Conservation (phyloP, 2,329 filamentous ascomycete genomes). For the Zasmidium citrigriseum region DNA sequence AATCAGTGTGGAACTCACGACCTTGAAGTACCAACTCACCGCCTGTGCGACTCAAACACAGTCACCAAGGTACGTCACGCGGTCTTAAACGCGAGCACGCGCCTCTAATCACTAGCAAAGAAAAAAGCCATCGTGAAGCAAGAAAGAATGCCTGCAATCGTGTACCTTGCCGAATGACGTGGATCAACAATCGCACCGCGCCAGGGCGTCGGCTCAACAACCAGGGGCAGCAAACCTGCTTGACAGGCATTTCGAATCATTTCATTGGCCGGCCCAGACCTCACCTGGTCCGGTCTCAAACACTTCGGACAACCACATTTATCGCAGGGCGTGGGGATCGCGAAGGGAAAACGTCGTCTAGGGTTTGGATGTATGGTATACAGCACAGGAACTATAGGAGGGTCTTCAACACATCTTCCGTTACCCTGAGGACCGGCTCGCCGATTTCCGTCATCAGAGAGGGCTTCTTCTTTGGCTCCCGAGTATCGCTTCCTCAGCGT, state of each 20-base stretch:
- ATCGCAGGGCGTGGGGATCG: not conserved
- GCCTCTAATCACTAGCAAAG: not conserved
- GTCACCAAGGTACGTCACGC: not conserved
- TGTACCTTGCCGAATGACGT: not conserved
- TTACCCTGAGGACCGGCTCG: conserved; percentile 16
- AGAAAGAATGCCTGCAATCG: not conserved
- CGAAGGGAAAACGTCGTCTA: not conserved
- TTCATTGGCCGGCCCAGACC: not conserved
- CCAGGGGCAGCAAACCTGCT: not conserved
- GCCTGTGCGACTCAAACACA: not conserved
- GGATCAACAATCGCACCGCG: not conserved
- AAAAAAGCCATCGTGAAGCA: not conserved
- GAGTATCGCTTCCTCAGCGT: conserved; percentile 15
- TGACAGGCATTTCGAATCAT: not conserved
- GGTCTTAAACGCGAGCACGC: not conserved
- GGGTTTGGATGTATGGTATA: not conserved
- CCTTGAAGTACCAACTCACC: not conserved
- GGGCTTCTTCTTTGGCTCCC: conserved; percentile 9
- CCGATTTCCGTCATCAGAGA: conserved; percentile 4
- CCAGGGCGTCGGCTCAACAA: not conserved
- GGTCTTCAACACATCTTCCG: conserved; percentile 14
- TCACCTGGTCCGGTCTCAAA: not conserved
- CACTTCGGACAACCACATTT: not conserved
- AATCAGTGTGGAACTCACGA: not conserved
- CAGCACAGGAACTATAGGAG: not conserved